These are phyloP conservation scores for Quercus alba DNA, from an alignment of 306 rosid species.

Conservation along the genomic window DNA sequence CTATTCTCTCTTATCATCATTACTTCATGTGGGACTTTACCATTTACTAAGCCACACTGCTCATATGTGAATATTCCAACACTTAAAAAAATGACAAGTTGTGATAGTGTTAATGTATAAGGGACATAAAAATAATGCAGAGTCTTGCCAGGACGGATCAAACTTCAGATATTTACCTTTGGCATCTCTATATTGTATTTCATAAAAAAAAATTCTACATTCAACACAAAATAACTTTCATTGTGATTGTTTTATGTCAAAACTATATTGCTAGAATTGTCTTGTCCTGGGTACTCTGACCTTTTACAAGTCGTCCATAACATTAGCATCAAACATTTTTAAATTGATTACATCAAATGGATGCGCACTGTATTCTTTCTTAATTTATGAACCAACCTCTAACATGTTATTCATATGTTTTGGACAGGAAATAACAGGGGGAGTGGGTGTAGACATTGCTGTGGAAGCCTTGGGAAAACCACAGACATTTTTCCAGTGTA, in stretches of 20 bases:
- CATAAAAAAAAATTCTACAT: no score
- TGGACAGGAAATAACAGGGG: constrained; percentile 87
- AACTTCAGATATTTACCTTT: no score
- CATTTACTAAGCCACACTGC: no score
- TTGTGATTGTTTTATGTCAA: neutral
- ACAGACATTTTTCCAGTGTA: constrained; percentile 79
- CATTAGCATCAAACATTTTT: neutral
- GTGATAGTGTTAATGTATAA: no score
- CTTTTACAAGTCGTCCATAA: neutral
- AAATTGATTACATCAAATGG: neutral
- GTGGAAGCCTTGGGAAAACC: constrained; percentile 95
- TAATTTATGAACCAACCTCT: neutral
- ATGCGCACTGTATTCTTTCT: neutral
- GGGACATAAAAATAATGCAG: no score
- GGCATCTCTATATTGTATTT: no score
- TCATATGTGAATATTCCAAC: no score
- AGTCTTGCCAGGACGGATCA: no score
- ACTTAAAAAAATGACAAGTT: no score
- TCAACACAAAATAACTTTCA: no score
- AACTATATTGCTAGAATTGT: neutral
- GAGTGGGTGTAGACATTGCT: constrained; percentile 89
- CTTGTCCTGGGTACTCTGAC: neutral
- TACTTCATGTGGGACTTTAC: no score
- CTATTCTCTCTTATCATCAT: no score
- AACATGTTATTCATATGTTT: constrained; percentile 8